A percentile compares a stretch with the other conserved stretches of the same genome.
phyloP scores from a whole-genome alignment of 2,329 filamentous ascomycete genomes.

The Clonostachys chloroleuca region DNA sequence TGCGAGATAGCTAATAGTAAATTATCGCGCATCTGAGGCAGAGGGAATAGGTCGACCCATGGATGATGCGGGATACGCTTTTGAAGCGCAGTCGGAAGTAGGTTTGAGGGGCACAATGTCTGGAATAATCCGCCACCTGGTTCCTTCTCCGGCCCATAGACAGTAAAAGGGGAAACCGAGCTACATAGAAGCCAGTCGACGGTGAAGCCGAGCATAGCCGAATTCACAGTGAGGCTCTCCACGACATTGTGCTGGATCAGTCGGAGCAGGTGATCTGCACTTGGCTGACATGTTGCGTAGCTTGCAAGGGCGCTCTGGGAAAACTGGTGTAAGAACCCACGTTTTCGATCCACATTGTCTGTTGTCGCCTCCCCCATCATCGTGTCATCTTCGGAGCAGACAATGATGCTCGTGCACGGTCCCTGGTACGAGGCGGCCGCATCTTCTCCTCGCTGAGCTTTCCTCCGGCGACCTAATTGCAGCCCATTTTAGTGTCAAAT shows the following conservation, averaged over 20 bases:
- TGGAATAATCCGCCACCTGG: background rate
- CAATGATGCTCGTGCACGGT: too few species aligned
- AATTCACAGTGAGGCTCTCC: conserved; percentile 4
- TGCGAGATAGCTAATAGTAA: conserved; percentile 9
- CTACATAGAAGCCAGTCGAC: conserved; percentile 6
- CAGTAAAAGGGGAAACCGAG: conserved; percentile 3
- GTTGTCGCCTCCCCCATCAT: background rate
- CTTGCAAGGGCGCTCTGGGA: conserved; percentile 2
- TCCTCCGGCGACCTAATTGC: too few species aligned
- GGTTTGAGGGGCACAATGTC: background rate
- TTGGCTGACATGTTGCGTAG: conserved; percentile 2
- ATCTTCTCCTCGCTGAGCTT: too few species aligned
- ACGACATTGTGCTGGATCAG: conserved; percentile 6
- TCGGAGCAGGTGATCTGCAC: conserved; percentile 3
- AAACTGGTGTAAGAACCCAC: conserved; percentile 1
- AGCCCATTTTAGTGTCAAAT: too few species aligned
- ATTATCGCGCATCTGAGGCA: conserved; percentile 25
- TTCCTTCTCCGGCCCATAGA: too few species aligned
- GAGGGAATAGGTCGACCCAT: conserved; percentile 28
- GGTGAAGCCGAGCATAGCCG: conserved; percentile 1
- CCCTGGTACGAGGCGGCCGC: too few species aligned
- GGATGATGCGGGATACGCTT: conserved; percentile 17
- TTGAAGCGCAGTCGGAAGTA: conserved; percentile 3
- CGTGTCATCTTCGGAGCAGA: too few species aligned
- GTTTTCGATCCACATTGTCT: conserved; percentile 1